Base-by-base conservation (phyloP, 352 stramenopile species). In the Globisporangium carolinianum region DNA sequence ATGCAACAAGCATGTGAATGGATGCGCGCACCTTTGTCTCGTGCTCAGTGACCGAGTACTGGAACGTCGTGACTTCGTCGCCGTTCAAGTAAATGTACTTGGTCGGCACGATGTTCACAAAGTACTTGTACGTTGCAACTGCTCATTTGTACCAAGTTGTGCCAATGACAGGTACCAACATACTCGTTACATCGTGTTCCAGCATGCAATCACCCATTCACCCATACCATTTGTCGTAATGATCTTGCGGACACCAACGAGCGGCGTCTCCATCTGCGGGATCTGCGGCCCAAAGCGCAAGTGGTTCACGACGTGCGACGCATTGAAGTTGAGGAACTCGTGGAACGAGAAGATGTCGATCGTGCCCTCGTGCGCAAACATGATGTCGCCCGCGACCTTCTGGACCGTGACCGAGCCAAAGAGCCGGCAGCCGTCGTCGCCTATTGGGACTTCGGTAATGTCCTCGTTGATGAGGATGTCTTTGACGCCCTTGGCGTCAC, bases 91-190 rank as follows among this genome's bases (percentile, higher is more conserved):
- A 91, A 47, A 87, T 80, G 67, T 95, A 93, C 67, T 77, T 85
- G 68, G 68, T 93, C 35, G 86, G 86, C 47, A 95, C 86, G 35
- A 94, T 69, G 61, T 75, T 94, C 42, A 94, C 72, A 68, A 92
- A 91, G 56, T 95, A 95, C 68, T 94, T 94, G 83, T 95, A 95
- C 24, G 78, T 88, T 45, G 77, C 82, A 60, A 95, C 83, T 93
- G 53, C 6, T 61, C 45, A 18, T 48, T 14, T 24, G 18, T 38
- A 58, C 9, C 17, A 37, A 51, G 24, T 18, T 18, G 24, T 2
- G 24, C 24, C 24, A 32, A 32, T 32, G 24, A 32, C 24, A 2
- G 24, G 24, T 32, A 3, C 24, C 24, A 32, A 32, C 3, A 32
- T 32, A 32, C 24, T 32, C 24, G 24, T 32, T 32, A 32, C 24